Base-by-base conservation (phyloP, 202 grass and related monocot genomes). In the Elaeis oleifera region DNA sequence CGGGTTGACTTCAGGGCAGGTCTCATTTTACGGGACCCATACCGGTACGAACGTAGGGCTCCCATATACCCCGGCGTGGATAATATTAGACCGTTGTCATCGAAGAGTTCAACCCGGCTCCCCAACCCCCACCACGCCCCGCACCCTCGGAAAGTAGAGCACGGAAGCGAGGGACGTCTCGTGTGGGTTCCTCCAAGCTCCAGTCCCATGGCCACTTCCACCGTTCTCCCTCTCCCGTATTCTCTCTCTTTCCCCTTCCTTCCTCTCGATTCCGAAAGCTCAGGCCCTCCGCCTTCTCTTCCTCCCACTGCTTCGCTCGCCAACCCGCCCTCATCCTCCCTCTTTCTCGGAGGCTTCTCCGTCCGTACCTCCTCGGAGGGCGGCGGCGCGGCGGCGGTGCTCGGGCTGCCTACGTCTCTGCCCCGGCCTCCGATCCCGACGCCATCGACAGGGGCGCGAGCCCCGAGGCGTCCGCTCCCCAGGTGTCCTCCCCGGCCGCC, bases 401-500 rank as follows among this genome's bases (percentile, higher is more conserved):
- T 6, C 70, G 70, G 6, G 59, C 70, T 16, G 78, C 83, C 22
- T 90, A 80, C 73, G 71, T 76, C 53, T 70, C 83, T 49, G 79
- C 76, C 54, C 77, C 83, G n/a, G 75, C 80, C 21, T 63, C 73
- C 32, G 84, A 74, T 17, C 74, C 79, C 17, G 84, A 79, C 22
- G 70, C 88, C 7, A 79, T 84, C 36, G 74, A 67, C 24, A 71
- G 55, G 52, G 28, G 65, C 51, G 65, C 58, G 19, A 60, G n/a
- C 0, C 67, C 73, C 0, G 75, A 68, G 23, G 83, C 74, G 36
- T 76, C 79, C 54, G 62, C 76, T 0, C 59, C 84, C 3, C 53
- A 63, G 16, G 73, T 85, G 66, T 78, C 68, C 16, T 51, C 58
- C 18, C 64, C 84, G 18, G 79, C 79, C 14, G 57, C 50, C 14